Base-by-base conservation (phyloP, 805 yeast species). In the Blastobotrys peoriensis region DNA sequence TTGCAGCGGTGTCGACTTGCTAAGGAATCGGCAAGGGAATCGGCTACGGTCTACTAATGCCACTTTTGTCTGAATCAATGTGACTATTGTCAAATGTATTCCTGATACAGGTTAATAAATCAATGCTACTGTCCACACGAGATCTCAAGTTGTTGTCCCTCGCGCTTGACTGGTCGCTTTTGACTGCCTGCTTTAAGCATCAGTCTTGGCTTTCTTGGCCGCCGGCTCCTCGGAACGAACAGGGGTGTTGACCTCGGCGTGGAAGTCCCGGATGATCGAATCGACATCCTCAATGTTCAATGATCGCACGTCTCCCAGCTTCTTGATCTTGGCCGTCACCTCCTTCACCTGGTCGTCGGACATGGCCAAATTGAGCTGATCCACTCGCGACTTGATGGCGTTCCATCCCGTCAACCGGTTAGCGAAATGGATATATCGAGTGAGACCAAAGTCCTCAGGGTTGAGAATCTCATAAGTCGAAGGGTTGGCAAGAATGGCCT, bases 331-430 rank as follows among this genome's bases (percentile, higher is more conserved):
- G 57, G 76, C 74, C 28, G 98, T 91, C 52, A 93, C 95, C 65
- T 86, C 96, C 76, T 93, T 93, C 69, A 86, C 74, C 75, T 91
- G 97, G 56, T 81, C 91, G 63, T 91, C 98, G 40, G 93, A 79
- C 63, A 91, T 75, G 58, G 81, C 72, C 68, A 91, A 75, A 69
- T 93, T 89, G 70, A 91, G 78, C 70, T 91, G 98, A 66, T 91
- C 98, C 50, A 93, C 98, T 70, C 98, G 84, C 36, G 95, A 80
- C 74, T 91, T 91, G 77, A 91, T 91, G 45, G 98, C 98, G 68
- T 91, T 93, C 98, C 98, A 91, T 51, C 98, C 98, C 10, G 98
- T 91, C 62, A 91, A 76, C 64, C 98, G 82, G 77, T 91, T 91
- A 58, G 98, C 98, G 66, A 91, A 93, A 68, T 93, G 98, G 63